Evolutionary conservation across 129 eudicot species (phyloP), one percentile per base, ranked within the genome.

Genomic region (Pulicaria dysenterica): DNA sequence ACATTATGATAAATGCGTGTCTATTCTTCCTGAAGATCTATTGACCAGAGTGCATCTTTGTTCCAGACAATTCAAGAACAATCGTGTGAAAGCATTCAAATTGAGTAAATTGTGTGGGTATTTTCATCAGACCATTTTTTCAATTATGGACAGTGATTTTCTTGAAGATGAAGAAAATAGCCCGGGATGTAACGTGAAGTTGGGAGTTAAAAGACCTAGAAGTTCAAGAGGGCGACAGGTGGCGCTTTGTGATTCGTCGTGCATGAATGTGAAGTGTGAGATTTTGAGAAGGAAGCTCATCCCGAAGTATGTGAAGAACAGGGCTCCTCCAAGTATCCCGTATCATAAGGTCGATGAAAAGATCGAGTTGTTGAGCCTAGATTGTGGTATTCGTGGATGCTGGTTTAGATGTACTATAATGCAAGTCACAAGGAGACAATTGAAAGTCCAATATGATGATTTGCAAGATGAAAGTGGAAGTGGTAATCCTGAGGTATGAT

Each of bases 331-430:
- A 72, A 49, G 78, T 60, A 57, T 14, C 44, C 80, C 73, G 42
- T 54, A 14, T 19, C 79, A 86, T 45, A 83, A 84, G 62, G 82
- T 71, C 17, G 78, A 83, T 59, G 97, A 90, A 8, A 90, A 88
- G 74, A 81, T 91, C 47, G 99, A 95, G 70, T 46, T 86, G 73
- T 85, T 95, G 73, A 81, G 96, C 74, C 94, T 88, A 81, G 99
- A 95, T 73, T 91, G 99, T 66, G 99, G 99, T 4, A 83, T 95
- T 60, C 87, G 97, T 38, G 99, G 99, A 24, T 95, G 99, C 75
- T 95, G 99, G 99, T 95, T 95, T 82, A 88, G 88, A 65, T 91
- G 99, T 73, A 91, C 87, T 17, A 75, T 91, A 7, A 58, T 88
- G 77, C 80, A 95, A 74, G 84, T 91, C 54, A 75, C 93, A 8